Evolutionary conservation across 345 rosid genomes (phyloP).

Genomic region (Tarenaya hassleriana): DNA sequence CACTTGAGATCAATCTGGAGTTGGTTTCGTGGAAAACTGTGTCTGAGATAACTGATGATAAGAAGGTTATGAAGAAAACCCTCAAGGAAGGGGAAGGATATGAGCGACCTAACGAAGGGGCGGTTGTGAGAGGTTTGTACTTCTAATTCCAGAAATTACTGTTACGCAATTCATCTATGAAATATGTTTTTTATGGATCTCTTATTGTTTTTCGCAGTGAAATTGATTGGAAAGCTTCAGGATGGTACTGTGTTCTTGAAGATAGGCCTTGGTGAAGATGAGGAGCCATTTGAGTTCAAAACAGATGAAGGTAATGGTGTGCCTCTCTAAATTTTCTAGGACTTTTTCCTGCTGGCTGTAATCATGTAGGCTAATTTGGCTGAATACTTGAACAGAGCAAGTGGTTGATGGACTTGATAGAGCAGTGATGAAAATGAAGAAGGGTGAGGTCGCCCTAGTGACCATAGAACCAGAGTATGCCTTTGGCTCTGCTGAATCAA

Average conservation of each 20-base stretch:
- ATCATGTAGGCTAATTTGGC: not conserved
- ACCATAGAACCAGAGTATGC: slow-evolving; percentile 80
- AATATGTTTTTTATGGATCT: not conserved
- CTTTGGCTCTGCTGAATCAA: slow-evolving; percentile 60
- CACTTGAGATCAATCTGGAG: slow-evolving; percentile 50
- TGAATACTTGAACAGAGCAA: slow-evolving; percentile 49
- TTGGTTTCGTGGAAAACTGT: slow-evolving; percentile 86
- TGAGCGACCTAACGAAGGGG: slow-evolving; percentile 79
- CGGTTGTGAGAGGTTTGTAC: slow-evolving; percentile 56
- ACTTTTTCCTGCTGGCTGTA: not conserved
- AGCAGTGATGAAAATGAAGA: slow-evolving; percentile 79
- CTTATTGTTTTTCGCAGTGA: slow-evolving; percentile 42
- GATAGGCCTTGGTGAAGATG: slow-evolving; percentile 64
- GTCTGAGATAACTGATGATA: slow-evolving; percentile 71
- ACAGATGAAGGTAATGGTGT: slow-evolving; percentile 68
- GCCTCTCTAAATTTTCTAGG: not conserved
- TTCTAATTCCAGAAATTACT: not conserved
- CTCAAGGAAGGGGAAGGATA: slow-evolving; percentile 87
- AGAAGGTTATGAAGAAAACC: slow-evolving; percentile 71
- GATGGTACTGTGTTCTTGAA: slow-evolving; percentile 73
- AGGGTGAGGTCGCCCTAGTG: slow-evolving; percentile 72
- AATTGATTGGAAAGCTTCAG: slow-evolving; percentile 70
- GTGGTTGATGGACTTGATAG: slow-evolving; percentile 88
- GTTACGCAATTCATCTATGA: not conserved
- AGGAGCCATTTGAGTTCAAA: slow-evolving; percentile 70